Evolutionary conservation across 2,329 filamentous ascomycete species (phyloP), one percentile per base, ranked within the genome.

Genomic region (Microdochium trichocladiopsis): DNA sequence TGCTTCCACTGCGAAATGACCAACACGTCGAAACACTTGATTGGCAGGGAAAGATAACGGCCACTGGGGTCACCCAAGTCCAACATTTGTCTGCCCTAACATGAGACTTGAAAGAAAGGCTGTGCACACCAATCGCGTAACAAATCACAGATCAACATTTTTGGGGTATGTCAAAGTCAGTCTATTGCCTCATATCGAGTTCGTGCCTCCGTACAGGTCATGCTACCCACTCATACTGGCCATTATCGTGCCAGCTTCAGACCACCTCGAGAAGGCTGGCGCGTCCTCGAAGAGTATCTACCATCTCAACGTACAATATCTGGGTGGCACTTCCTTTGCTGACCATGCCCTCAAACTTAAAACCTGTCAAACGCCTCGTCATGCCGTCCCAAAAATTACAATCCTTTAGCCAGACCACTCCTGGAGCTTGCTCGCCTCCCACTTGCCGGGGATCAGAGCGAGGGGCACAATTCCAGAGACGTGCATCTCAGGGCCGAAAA

Each of bases 391-490:
- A 22, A 23, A 51, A 45, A 51, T 37, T 36, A 50, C 49, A 25
- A 52, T 25, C 49, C 51, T 60, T 71, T 78, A 83, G 67, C 63
- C 77, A 65, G 73, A 72, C 73, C 85, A 86, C 72, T 86, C 83
- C 69, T 79, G 71, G 50, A 78, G 70, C 50, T 76, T 78, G 71
- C 78, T 80, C 69, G 78, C 74, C 69, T 83, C 82, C 75, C 79
- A 81, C 69, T 77, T 80, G 60, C 83, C 83, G 31, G 82, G 80
- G 57, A 86, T 61, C 47, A 97, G 86, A 48, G 93, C 94, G 69
- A 97, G 77, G 52, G 94, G 93, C 60, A 99, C 93, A 67, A 97
- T 97, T 71, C 94, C 94, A 50, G 87, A 93, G 65, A 99, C 93
- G 76, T 97, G 91, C 90, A 97, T 96, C 76, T 96, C 84, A 47